Base-by-base conservation (phyloP, 1,139 yeast species). In the Yamadazyma sp. region DNA sequence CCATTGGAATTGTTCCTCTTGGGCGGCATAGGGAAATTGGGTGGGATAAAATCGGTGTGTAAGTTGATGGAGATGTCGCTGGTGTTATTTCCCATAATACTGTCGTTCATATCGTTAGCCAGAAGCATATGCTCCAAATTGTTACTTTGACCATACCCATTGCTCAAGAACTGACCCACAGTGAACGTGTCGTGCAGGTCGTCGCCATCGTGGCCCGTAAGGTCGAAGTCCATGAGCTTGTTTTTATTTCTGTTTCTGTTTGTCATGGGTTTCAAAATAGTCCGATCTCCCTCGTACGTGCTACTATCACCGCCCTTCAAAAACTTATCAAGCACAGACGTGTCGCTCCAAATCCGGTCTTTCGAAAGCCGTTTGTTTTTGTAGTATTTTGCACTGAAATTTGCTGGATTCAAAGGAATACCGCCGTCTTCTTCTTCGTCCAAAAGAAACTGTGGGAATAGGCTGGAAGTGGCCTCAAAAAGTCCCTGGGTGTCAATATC, bases 401-500 rank as follows among this genome's bases (percentile, higher is more conserved):
- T 61, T n/a, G 69, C 54, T 15, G 69, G 59, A 38, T 59, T 65
- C 34, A 66, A 55, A 6, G 73, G 69, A 7, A 69, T 55, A 14
- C 63, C 60, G 8, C 67, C 73, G 37, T 69, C 75, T 36, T 69
- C 75, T 31, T 70, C 76, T 36, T 66, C 72, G 17, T 70, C 75
- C 1, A 67, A 52, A 15, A 68, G 52, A 31, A 61, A 54, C 37
- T 59, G 64, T 3, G 75, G 74, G 45, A 68, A 69, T 26, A 67
- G 46, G 30, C 44, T 53, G 11, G 66, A 48, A 1, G 73, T 65
- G 3, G 71, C 69, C 23, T 70, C 75, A 23, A 66, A 48, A 12
- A 71, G 55, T 3, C 58, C 50, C 15, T 59, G 62, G 15, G 75
- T 68, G 39, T 71, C 75, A 18, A 71, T 67, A 37, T 67, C 74